Evolutionary conservation across 192 early-diverging fungal genomes (phyloP).

Genomic region (Linnemannia schmuckeri): DNA sequence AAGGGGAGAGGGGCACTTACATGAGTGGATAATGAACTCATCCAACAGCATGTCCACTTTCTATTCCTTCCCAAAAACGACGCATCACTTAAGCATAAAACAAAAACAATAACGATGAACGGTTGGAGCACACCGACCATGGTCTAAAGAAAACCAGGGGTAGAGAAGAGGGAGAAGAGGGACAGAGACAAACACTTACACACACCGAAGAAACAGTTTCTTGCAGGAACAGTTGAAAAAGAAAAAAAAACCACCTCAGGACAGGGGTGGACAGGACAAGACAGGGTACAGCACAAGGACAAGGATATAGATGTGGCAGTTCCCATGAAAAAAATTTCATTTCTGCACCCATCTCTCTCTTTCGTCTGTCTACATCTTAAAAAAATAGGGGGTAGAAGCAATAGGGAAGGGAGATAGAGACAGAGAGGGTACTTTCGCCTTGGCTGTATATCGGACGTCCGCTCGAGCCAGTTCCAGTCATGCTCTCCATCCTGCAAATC

Average conservation of each 20-base stretch:
- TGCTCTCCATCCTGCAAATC: background rate
- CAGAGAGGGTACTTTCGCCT: background rate
- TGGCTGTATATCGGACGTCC: background rate
- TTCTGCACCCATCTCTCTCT: background rate
- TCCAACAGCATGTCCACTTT: background rate
- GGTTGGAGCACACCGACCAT: background rate
- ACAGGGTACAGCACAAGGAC: background rate
- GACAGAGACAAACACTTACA: background rate
- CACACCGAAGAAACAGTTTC: background rate
- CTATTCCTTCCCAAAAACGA: background rate
- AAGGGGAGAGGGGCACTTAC: background rate
- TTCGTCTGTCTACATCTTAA: background rate
- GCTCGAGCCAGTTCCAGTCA: background rate
- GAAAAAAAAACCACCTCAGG: constrained; percentile 1
- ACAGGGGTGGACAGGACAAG: background rate
- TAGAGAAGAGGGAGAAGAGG: background rate
- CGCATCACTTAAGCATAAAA: background rate
- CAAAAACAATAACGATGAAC: background rate
- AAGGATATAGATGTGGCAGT: background rate
- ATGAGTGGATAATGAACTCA: background rate
- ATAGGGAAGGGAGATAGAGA: background rate
- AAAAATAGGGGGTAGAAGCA: constrained; percentile 18
- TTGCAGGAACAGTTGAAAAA: background rate
- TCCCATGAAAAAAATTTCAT: constrained; percentile 31
- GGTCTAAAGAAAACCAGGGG: background rate